Evolutionary conservation across 106 monocot species (phyloP).

Genomic region (Xerophyta viscosa): DNA sequence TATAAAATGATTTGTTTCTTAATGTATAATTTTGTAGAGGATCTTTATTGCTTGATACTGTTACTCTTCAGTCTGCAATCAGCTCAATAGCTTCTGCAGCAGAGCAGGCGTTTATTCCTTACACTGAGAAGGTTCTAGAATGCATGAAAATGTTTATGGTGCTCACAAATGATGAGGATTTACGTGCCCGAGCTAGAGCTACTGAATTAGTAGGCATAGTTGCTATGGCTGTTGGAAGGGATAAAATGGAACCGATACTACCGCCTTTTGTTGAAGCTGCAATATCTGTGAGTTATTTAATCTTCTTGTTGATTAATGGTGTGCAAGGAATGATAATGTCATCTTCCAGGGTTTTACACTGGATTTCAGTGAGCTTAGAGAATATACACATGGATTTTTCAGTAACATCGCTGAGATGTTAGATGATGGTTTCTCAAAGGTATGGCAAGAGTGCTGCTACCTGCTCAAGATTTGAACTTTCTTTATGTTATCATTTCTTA

Average conservation of each 20-base stretch:
- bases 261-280: constrained; percentile 91
- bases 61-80: constrained; percentile 83
- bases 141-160: constrained; percentile 94
- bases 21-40: not conserved
- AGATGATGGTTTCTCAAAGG: constrained; percentile 75
- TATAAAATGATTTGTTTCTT: not conserved
- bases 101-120: constrained; percentile 89
- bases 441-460: constrained; percentile 9
- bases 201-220: constrained; percentile 96
- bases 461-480: constrained; percentile 2
- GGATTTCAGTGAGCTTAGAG: constrained; percentile 92
- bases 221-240: constrained; percentile 80
- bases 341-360: constrained; percentile 72
- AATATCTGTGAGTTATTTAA: constrained; percentile 45
- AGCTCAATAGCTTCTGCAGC: constrained; percentile 87
- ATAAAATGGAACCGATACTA: constrained; percentile 75
- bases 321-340: not conserved
- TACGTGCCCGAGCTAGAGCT: constrained; percentile 76
- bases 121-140: constrained; percentile 79
- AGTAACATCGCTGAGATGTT: constrained; percentile 96
- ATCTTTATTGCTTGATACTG: too few species aligned
- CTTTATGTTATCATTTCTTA: not conserved
- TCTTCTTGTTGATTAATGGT: not conserved
- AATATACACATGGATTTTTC: constrained; percentile 98
- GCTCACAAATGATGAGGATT: constrained; percentile 81